Conservation (phyloP, 192 early-diverging fungal genomes). For the Allomyces javanicus region DNA sequence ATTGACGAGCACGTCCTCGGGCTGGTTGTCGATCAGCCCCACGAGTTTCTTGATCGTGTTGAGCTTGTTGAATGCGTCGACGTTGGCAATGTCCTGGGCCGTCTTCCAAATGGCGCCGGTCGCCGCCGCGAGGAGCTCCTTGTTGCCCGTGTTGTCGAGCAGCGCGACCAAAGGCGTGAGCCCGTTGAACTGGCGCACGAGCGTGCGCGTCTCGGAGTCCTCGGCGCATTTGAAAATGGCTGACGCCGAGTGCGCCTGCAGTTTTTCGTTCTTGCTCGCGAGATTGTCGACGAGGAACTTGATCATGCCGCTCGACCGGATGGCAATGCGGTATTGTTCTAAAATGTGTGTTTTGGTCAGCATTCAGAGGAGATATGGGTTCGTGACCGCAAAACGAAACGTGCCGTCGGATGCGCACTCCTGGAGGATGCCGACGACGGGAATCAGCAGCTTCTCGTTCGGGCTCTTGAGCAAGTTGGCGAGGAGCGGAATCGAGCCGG, state of each 20-base stretch:
- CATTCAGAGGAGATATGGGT: too few relatives aligned
- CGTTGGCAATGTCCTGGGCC: slow-evolving; percentile 41
- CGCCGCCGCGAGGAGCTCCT: slow-evolving; percentile 39
- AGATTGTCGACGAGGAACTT: slow-evolving; percentile 41
- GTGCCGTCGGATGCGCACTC: slow-evolving; percentile 36
- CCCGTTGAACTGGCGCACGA: slow-evolving; percentile 32
- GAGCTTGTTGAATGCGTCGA: slow-evolving; percentile 37
- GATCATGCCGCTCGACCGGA: slow-evolving; percentile 36
- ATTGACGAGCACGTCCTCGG: slow-evolving; percentile 45
- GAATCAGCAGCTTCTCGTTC: slow-evolving; percentile 37
- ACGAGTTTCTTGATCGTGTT: slow-evolving; percentile 45
- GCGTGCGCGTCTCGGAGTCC: slow-evolving; percentile 33
- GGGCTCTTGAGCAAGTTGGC: slow-evolving; percentile 31
- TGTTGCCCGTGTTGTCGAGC: slow-evolving; percentile 35
- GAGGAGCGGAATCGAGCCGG: slow-evolving; percentile 34
- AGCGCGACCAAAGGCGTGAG: slow-evolving; percentile 30
- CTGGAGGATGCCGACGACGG: slow-evolving; percentile 40
- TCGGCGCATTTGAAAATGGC: slow-evolving; percentile 49
- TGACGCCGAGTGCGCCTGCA: slow-evolving; percentile 39
- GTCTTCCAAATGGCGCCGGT: slow-evolving; percentile 50
- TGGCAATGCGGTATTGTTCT: slow-evolving; percentile 36
- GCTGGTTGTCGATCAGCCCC: slow-evolving; percentile 43
- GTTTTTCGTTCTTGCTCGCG: slow-evolving; percentile 31
- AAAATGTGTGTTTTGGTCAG: not conserved
- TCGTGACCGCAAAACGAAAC: not conserved